Evolutionary conservation across 2,329 filamentous ascomycete species (phyloP), one percentile per base, ranked within the genome.

Genomic region (Xylaria sp.): DNA sequence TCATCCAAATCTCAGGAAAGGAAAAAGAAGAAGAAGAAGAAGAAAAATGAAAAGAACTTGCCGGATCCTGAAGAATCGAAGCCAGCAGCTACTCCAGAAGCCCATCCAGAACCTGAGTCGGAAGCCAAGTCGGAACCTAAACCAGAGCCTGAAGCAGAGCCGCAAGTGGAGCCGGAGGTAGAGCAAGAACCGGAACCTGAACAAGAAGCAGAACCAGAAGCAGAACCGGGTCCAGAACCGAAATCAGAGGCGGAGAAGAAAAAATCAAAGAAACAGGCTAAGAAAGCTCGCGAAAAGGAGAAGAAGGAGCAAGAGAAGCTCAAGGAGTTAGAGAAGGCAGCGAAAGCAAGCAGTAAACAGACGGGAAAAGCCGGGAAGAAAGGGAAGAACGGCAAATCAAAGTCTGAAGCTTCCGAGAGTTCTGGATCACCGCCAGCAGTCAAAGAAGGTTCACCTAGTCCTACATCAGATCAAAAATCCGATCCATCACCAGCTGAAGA

Each of bases 21-120:
- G 63, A 68, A 68, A 32, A 61, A 57, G 46, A 76, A 76, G 55
- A 50, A 50, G 52, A 73, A 74, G 51, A 71, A 73, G 15, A 46
- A 64, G 2, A 61, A 68, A 15, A 61, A 28, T 25, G 69, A 70
- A 63, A 64, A 48, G 25, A 48, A 10, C 23, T n/a, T 18, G 56
- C 7, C 65, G 37, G 68, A 72, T n/a, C 48, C 64, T 52, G 63
- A 70, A 41, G 32, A 37, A 44, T 34, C 57, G 57, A 61, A 69
- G 55, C 28, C 37, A 28, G 66, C 61, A 55, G 15, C 28, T 37
- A 10, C 62, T 8, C 20, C 34, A 20, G 54, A 56, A 57, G 54
- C 37, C 41, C 20, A 39, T 9, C 37, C 55, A 5, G 37, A 41
- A 39, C 5, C 55, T 18, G 55, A 28, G 37, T 10, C 18, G 3